Conservation (phyloP, 768 basidiomycete genomes). For the Heimioporus sp. region DNA sequence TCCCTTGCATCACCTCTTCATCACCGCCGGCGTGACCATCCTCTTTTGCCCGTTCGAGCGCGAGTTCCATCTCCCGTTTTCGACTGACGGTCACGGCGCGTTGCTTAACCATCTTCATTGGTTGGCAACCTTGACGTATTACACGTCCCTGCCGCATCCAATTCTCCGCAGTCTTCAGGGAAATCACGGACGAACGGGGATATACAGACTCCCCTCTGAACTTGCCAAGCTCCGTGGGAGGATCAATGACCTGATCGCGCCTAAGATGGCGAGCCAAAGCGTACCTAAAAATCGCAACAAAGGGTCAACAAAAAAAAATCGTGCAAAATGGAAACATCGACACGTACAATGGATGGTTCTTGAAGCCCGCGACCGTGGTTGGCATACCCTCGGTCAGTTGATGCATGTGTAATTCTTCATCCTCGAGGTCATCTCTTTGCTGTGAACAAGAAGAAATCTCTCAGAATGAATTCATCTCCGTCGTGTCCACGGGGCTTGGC, state of each 20-base stretch:
- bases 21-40: constrained; percentile 38
- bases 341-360: constrained; percentile 84
- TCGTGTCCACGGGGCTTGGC: constrained; percentile 13
- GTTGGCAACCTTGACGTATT: constrained; percentile 72
- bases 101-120: constrained; percentile 87
- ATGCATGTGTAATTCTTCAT: constrained; percentile 76
- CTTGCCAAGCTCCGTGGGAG: constrained; percentile 79
- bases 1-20: constrained; percentile 75
- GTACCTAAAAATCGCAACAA: constrained; percentile 49
- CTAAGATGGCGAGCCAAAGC: constrained; percentile 85
- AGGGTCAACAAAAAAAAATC: constrained; percentile 25
- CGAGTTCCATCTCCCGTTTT: constrained; percentile 69
- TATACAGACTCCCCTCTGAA: constrained; percentile 95
- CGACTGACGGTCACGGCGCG: constrained; percentile 78
- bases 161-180: constrained; percentile 87
- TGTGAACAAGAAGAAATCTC: constrained; percentile 29
- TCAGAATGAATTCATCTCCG: constrained; percentile 19
- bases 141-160: constrained; percentile 89
- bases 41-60: constrained; percentile 38
- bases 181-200: constrained; percentile 77
- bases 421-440: constrained; percentile 93
- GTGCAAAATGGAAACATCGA: constrained; percentile 1
- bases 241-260: constrained; percentile 82
- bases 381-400: constrained; percentile 93
- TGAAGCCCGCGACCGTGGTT: constrained; percentile 85